phyloP scores from a whole-genome alignment of 805 yeast genomes.

The Kodamaea leandrae region DNA sequence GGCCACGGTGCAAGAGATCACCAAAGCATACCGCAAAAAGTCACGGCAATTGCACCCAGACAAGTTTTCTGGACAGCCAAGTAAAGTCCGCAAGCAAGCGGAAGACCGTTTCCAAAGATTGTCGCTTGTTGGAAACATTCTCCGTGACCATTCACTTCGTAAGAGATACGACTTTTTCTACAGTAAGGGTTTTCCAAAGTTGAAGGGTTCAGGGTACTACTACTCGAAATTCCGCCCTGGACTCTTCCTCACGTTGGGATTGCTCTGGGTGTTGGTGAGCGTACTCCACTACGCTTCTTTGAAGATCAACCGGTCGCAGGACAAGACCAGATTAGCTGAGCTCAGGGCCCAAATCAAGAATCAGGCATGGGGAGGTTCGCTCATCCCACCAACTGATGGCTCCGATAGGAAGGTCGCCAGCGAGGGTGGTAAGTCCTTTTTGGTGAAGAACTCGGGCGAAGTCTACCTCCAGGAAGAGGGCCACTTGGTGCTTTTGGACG shows the following conservation, averaged over 20 bases:
- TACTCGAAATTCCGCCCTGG: slow-evolving; percentile 72
- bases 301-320: slow-evolving; percentile 53
- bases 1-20: slow-evolving; percentile 52
- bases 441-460: slow-evolving; percentile 55
- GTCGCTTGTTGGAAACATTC: slow-evolving; percentile 70
- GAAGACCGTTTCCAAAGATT: slow-evolving; percentile 75
- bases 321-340: slow-evolving; percentile 51
- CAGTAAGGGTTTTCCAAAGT: slow-evolving; percentile 80
- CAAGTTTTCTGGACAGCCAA: slow-evolving; percentile 41
- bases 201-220: slow-evolving; percentile 65
- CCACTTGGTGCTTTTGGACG: slow-evolving; percentile 39
- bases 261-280: slow-evolving; percentile 52
- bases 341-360: slow-evolving; percentile 51
- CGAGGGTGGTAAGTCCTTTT: slow-evolving; percentile 49
- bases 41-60: slow-evolving; percentile 85
- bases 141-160: slow-evolving; percentile 53
- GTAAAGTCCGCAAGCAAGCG: slow-evolving; percentile 44
- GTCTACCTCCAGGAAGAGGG: slow-evolving; percentile 48
- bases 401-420: slow-evolving; percentile 42
- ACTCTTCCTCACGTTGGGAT: slow-evolving; percentile 45
- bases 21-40: slow-evolving; percentile 64
- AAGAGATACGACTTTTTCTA: slow-evolving; percentile 83
- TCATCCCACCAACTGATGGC: slow-evolving; percentile 50
- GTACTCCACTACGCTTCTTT: slow-evolving; percentile 58
- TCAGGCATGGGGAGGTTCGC: slow-evolving; percentile 55